Evolutionary conservation across 2,329 filamentous ascomycete species (phyloP), one percentile per base, ranked within the genome.

Genomic region (Diaporthe sp.): DNA sequence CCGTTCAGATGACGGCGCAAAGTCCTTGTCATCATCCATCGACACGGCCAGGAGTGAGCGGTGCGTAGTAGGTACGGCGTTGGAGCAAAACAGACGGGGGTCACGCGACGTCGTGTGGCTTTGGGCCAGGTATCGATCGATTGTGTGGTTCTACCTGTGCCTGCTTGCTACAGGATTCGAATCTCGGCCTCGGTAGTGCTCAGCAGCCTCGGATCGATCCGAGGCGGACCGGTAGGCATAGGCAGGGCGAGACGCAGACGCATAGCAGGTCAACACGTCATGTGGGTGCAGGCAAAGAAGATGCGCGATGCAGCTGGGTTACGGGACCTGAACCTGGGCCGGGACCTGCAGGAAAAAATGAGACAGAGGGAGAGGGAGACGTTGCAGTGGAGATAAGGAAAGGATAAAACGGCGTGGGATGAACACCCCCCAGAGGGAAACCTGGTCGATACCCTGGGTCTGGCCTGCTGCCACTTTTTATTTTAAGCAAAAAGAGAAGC

Each of bases 1-100:
- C 65, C 65, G 65, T 42, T 70, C 65, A 28, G 65, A 70, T 22
- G 49, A 55, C 65, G 85, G 83, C 61, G 77, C 76, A 44, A 78
- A 53, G 55, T 79, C 78, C 39, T 72, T 76, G 76, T 81, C 79
- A 57, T 84, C 81, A 70, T 70, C 65, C 65, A 70, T 70, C 49
- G 65, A 42, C 49, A 8, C 65, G 65, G 49, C 65, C 49, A 70
- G 65, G 15, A 42, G 15, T 25, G 42, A 13, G 44, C 25, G 22
- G 31, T n/a, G 7, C 22, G 57, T 3, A 12, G 39, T 39, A 13
- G 13, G 10, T 12, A 13, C 2, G 42, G 28, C 42, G 42, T 25
- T n/a, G 28, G 28, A 25, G 28, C 39, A 44, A 8, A 44, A n/a
- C 31, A 25, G 44, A 22, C 3, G 9, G 22, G 22, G 22, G 2